Evolutionary conservation across 768 basidiomycete species (phyloP).

Genomic region (Pisolithus marmoratus): DNA sequence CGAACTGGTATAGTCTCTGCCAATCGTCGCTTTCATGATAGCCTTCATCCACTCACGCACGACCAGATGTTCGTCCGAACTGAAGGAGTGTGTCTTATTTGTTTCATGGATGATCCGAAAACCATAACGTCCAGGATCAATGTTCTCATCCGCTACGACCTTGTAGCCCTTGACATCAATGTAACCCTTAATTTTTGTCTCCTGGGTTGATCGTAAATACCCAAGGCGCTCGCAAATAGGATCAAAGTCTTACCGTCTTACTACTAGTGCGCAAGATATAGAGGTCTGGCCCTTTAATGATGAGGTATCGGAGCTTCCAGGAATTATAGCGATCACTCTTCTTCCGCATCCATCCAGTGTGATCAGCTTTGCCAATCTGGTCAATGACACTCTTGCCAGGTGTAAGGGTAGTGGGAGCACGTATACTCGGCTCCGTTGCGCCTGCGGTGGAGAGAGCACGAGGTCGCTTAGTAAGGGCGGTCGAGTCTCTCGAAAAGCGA

Average conservation of each 20-base stretch:
- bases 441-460: constrained; percentile 20
- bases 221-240: not conserved
- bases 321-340: constrained; percentile 87
- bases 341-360: constrained; percentile 93
- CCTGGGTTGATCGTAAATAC: constrained; percentile 38
- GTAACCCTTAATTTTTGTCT: constrained; percentile 95
- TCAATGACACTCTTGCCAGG: constrained; percentile 73
- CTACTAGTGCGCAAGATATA: constrained; percentile 81
- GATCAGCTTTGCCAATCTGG: constrained; percentile 88
- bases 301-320: constrained; percentile 90
- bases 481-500: constrained; percentile 30
- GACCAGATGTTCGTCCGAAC: constrained; percentile 77
- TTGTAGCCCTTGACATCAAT: constrained; percentile 89
- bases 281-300: constrained; percentile 87
- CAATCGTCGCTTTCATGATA: constrained; percentile 98
- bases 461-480: constrained; percentile 54
- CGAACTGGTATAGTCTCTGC: constrained; percentile 85
- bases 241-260: constrained; percentile 30
- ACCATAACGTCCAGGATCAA: constrained; percentile 89
- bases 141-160: constrained; percentile 87
- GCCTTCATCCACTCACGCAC: constrained; percentile 99
- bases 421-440: constrained; percentile 10
- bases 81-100: constrained; percentile 87
- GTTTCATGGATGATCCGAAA: constrained; percentile 90
- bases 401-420: constrained; percentile 37